phyloP scores from a whole-genome alignment of 2,329 filamentous ascomycete species.

The Emergomyces orientalis region DNA sequence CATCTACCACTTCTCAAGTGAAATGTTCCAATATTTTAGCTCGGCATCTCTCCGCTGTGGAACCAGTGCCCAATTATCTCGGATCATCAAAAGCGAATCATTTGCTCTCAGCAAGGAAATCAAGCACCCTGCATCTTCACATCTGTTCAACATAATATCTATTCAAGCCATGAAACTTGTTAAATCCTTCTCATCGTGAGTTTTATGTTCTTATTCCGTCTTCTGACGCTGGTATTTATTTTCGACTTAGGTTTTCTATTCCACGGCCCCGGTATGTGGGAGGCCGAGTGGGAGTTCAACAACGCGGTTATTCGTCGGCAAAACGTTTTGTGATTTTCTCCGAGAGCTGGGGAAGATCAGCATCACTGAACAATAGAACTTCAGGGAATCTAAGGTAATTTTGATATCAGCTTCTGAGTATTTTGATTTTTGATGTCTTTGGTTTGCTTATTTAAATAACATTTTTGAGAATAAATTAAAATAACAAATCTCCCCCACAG shows the following conservation, averaged over 20 bases:
- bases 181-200: neutral
- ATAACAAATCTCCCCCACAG: neutral
- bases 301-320: slow-evolving; percentile 3
- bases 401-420: neutral
- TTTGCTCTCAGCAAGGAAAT: neutral
- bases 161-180: neutral
- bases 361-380: neutral
- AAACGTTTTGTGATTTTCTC: neutral
- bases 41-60: neutral
- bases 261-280: neutral
- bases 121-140: neutral
- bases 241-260: neutral
- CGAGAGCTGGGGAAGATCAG: neutral
- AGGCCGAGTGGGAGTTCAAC: too few species aligned
- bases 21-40: neutral
- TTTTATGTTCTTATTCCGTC: neutral
- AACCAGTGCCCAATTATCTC: neutral
- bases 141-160: neutral
- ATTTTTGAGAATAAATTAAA: neutral
- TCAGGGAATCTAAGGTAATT: neutral
- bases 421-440: neutral
- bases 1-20: too few species aligned
- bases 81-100: neutral
- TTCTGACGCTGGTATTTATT: neutral
- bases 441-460: neutral